Conservation (phyloP, 1,284 basidiomycete species). For the Ceratobasidium sp. region DNA sequence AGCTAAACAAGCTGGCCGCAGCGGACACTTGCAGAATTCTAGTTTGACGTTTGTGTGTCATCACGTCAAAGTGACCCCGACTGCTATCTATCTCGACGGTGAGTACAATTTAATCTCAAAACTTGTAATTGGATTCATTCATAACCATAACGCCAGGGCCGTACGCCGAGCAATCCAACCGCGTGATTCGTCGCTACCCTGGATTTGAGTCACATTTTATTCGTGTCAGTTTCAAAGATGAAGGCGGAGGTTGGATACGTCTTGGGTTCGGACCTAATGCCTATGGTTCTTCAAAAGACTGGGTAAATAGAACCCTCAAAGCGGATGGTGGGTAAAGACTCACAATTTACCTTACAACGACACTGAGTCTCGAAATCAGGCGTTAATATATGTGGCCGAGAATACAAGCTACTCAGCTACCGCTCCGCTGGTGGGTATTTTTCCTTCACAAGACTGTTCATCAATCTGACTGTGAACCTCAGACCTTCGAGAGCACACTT, state of each 20-base stretch:
- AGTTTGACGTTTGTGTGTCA: slow-evolving; percentile 14
- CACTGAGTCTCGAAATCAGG: slow-evolving; percentile 3
- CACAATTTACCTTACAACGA: background rate
- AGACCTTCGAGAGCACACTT: slow-evolving; percentile 17
- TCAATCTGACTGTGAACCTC: too few species aligned
- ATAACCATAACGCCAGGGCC: slow-evolving; percentile 30
- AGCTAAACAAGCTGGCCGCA: background rate
- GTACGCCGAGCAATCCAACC: slow-evolving; percentile 43
- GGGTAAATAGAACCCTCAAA: slow-evolving; percentile 29
- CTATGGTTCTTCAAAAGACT: slow-evolving; percentile 13
- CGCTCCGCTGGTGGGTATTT: slow-evolving; percentile 37
- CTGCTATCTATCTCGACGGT: slow-evolving; percentile 33
- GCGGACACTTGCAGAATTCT: background rate
- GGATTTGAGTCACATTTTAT: slow-evolving; percentile 46
- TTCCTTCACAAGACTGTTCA: too few species aligned
- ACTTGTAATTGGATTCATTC: background rate
- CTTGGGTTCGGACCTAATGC: slow-evolving; percentile 42
- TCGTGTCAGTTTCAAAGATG: slow-evolving; percentile 45
- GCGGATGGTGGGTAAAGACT: slow-evolving; percentile 5
- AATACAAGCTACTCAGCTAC: slow-evolving; percentile 39
- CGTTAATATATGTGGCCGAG: slow-evolving; percentile 18
- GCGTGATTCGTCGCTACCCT: slow-evolving; percentile 42
- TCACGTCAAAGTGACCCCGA: slow-evolving; percentile 40
- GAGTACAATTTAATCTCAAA: background rate
- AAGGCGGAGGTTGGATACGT: slow-evolving; percentile 36